These are phyloP conservation scores for Exutisphaerella laricina DNA, from an alignment of 2,329 filamentous ascomycete genomes.

Conservation along the genomic window DNA sequence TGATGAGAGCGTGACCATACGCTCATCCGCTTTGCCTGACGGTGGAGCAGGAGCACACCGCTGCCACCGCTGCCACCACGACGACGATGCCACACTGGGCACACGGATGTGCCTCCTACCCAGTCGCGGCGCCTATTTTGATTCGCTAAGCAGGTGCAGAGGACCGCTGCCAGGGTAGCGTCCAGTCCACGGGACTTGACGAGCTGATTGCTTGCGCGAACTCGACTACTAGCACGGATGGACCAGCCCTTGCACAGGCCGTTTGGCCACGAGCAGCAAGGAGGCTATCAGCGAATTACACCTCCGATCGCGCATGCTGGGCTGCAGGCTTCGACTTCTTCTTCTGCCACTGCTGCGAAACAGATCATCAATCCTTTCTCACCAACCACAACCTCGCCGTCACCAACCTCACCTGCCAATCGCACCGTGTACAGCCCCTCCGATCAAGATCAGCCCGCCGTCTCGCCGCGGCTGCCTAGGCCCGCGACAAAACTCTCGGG, in stretches of 20 bases:
- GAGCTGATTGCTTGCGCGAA: neutral
- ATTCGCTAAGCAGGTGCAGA: neutral
- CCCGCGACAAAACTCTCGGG: constrained; percentile 23
- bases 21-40: no score
- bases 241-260: neutral
- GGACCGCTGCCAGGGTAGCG: neutral
- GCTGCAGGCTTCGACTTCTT: neutral
- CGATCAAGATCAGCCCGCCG: constrained; percentile 1
- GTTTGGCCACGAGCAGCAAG: neutral
- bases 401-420: neutral
- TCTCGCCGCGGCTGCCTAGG: constrained; percentile 14
- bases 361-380: no score
- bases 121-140: neutral
- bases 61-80: neutral
- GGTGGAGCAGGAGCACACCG: no score
- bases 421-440: neutral
- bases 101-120: neutral
- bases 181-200: neutral
- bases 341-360: neutral
- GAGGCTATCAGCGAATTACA: no score
- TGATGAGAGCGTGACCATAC: neutral
- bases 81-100: neutral
- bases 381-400: neutral
- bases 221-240: neutral
- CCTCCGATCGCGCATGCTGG: no score